These are phyloP conservation scores for Cucumis cinereus DNA, from an alignment of 306 rosid genomes.

Conservation along the genomic window DNA sequence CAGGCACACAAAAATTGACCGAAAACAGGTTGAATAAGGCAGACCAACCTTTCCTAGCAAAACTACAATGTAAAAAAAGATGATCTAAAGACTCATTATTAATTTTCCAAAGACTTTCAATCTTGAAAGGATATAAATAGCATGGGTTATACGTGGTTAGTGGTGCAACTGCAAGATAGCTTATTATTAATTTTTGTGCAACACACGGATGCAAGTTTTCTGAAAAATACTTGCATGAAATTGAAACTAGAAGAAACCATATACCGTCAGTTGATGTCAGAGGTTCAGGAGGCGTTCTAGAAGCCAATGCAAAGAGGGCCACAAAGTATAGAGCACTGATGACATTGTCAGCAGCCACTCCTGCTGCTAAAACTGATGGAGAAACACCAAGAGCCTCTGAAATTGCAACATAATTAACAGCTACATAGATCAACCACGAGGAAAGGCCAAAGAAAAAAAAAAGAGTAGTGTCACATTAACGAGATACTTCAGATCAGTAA, in stretches of 20 bases:
- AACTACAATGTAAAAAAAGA: too few species aligned
- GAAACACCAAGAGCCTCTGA: constrained; percentile 42
- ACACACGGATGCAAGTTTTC: neutral
- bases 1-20: too few species aligned
- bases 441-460: neutral
- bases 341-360: constrained; percentile 43
- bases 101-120: neutral
- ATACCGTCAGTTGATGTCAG: constrained; percentile 17
- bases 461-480: neutral
- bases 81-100: too few species aligned
- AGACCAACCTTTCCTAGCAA: too few species aligned
- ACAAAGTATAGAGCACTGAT: constrained; percentile 31
- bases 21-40: too few species aligned
- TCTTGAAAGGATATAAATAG: neutral
- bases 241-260: constrained; percentile 4
- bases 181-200: neutral
- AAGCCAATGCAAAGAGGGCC: constrained; percentile 31
- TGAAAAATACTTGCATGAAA: neutral
- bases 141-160: neutral
- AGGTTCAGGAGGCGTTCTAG: constrained; percentile 27
- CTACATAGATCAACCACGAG: constrained; percentile 20
- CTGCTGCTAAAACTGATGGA: constrained; percentile 41
- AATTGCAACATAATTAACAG: constrained; percentile 44
- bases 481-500: neutral
- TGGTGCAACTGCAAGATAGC: neutral